Conservation (phyloP, 768 basidiomycete genomes). For the Galerina sulciceps region DNA sequence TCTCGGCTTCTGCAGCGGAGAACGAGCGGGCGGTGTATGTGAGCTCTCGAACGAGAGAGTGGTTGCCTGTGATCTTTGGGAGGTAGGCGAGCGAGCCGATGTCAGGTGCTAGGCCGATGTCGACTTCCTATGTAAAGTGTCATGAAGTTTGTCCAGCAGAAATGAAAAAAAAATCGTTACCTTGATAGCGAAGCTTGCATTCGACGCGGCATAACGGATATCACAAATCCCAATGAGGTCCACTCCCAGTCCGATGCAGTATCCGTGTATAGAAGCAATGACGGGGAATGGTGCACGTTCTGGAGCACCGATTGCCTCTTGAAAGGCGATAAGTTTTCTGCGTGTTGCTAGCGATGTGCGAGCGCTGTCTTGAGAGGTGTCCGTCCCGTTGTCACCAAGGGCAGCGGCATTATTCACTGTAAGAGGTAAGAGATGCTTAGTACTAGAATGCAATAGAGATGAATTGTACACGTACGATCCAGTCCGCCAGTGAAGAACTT, state of each 20-base stretch:
- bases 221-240: conserved; percentile 81
- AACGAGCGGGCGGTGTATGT: conserved; percentile 77
- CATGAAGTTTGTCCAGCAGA: background rate
- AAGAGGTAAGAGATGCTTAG: background rate
- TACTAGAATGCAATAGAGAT: background rate
- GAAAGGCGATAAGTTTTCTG: conserved; percentile 60
- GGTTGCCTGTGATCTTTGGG: conserved; percentile 77
- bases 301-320: conserved; percentile 72
- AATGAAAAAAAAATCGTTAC: conserved; percentile 32
- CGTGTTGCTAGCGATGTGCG: conserved; percentile 54
- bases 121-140: conserved; percentile 66
- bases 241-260: conserved; percentile 75
- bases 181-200: conserved; percentile 73
- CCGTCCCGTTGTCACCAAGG: conserved; percentile 23
- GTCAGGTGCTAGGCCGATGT: conserved; percentile 86
- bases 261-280: conserved; percentile 80
- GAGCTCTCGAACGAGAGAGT: conserved; percentile 72
- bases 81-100: conserved; percentile 84
- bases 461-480: conserved; percentile 55
- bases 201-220: conserved; percentile 71
- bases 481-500: conserved; percentile 86
- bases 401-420: conserved; percentile 36
- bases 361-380: conserved; percentile 46
- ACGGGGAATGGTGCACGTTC: conserved; percentile 78
- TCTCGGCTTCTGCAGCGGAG: conserved; percentile 63